Base-by-base conservation (phyloP, 257 asterid genomes). In the Solanum chiquidenum region DNA sequence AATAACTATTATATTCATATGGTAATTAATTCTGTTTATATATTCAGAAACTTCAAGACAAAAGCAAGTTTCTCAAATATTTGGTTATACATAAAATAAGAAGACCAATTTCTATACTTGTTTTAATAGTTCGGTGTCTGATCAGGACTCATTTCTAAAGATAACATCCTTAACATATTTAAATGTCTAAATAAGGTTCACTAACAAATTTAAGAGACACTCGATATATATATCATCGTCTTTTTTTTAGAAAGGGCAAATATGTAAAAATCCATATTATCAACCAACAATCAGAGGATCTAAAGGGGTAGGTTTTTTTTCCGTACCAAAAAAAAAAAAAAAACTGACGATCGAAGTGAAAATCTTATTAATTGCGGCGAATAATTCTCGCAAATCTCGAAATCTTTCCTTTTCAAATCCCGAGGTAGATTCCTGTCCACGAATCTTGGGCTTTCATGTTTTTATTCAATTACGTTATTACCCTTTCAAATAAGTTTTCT, bases 391-490 rank as follows among this genome's bases (percentile, higher is more conserved):
- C 18, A 80, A 80, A 80, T 66, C 79, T 87, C 68, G 49, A 82
- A 58, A 23, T 60, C 85, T 62, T 60, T 86, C 85, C 23, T 73
- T 89, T 83, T 84, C 88, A 75, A 89, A 89, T 89, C 88, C 91
- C 89, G 55, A 89, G 42, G 88, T 46, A 79, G 91, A 89, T 89
- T 31, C 66, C 87, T 42, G 82, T 72, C 90, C 91, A 83, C 76
- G 88, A 87, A 89, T 86, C 89, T 60, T 58, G 84, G 76, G 72
- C 18, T 49, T 31, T 55, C 76, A 25, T 69, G 29, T 14, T 64
- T 42, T 20, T 1, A 5, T 5, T 11, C 23, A 74, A 66, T 44
- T n/a, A 58, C 86, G 1, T 2, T 9, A 23, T 9, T 83, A 3
- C 37, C 74, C 87, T 68, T 31, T 25, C 0, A 4, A 29, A 37